These are phyloP conservation scores for Zoysia matrella DNA, from an alignment of 202 grass and related monocot species.

Conservation along the genomic window DNA sequence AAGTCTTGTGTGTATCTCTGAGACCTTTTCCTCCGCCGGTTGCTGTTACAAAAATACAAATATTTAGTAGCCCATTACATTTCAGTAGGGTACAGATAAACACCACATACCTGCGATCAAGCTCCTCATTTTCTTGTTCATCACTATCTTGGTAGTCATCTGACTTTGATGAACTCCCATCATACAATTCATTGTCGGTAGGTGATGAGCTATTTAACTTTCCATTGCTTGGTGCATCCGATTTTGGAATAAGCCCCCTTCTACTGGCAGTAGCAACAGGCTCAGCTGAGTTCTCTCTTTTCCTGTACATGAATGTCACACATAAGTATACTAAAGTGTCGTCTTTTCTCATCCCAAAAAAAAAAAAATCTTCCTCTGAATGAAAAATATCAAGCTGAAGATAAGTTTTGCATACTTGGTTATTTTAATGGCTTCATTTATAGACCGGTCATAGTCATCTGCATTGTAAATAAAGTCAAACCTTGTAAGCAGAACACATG, in stretches of 20 bases:
- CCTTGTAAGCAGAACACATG: slow-evolving; percentile 38
- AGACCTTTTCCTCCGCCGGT: slow-evolving; percentile 85
- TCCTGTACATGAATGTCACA: slow-evolving; percentile 56
- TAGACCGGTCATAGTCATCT: slow-evolving; percentile 99
- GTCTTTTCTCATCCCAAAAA: neutral
- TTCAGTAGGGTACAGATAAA: slow-evolving; percentile 6
- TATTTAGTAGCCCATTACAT: slow-evolving; percentile 21
- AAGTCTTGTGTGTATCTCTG: slow-evolving; percentile 86
- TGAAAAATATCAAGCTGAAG: slow-evolving; percentile 30
- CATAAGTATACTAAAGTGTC: slow-evolving; percentile 24
- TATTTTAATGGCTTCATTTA: slow-evolving; percentile 98
- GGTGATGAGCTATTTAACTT: slow-evolving; percentile 65
- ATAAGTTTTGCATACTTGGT: slow-evolving; percentile 86
- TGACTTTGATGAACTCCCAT: slow-evolving; percentile 73
- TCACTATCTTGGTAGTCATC: slow-evolving; percentile 88
- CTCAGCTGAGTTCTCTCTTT: slow-evolving; percentile 78
- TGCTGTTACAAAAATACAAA: slow-evolving; percentile 59
- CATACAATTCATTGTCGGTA: slow-evolving; percentile 51
- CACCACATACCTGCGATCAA: slow-evolving; percentile 79
- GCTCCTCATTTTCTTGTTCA: slow-evolving; percentile 75
- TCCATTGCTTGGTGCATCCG: slow-evolving; percentile 76
- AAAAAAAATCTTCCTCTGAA: slow-evolving; percentile 1
- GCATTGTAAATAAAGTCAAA: slow-evolving; percentile 52
- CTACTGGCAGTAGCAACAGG: slow-evolving; percentile 54
- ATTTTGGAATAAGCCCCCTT: slow-evolving; percentile 62